Evolutionary conservation across 2,329 filamentous ascomycete species (phyloP), one percentile per base, ranked within the genome.

Genomic region (Podosphaera leucotricha): DNA sequence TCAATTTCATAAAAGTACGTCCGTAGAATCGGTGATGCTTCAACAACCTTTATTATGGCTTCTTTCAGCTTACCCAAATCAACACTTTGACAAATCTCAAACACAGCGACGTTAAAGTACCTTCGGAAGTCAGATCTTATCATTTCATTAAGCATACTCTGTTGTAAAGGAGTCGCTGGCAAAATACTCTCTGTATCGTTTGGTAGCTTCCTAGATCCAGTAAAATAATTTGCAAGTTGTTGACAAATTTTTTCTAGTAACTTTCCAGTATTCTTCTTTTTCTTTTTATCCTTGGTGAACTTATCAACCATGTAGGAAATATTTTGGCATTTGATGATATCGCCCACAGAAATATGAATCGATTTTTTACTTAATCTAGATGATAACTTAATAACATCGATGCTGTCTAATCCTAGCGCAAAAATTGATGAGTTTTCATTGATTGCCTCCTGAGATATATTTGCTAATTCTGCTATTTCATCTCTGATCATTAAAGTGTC

Each of bases 361-460:
- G 68, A 70, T 3, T 61, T 60, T 38, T 67, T 70, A 49, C 71
- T 79, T 1, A 93, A 64, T 44, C 75, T 70, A 0, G 83, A 76
- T 0, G 81, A 79, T 0, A 94, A 63, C 53, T 84, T 92, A 58
- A 94, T 87, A 1, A 80, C 72, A 59, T 94, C 86, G 46, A 94
- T 92, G 54, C 86, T 93, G 62, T 94, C 87, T 6, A 94, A 67
- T 0, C 86, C 86, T 26, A 94, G 67, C 52, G 87, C 76, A 35
- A 92, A 76, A 10, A 94, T 72, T 0, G 78, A 78, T 0, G 72
- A 73, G 6, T 64, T 60, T 43, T 71, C 68, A 1, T 61, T 57
- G 33, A 93, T 62, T 0, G 66, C 60, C 1, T 65, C 57, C 2
- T 60, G 56, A 0, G 68, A 56, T 0, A 76, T 55, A 0, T 66